Base-by-base conservation (phyloP, 768 basidiomycete genomes). In the Phallus indusiatus region DNA sequence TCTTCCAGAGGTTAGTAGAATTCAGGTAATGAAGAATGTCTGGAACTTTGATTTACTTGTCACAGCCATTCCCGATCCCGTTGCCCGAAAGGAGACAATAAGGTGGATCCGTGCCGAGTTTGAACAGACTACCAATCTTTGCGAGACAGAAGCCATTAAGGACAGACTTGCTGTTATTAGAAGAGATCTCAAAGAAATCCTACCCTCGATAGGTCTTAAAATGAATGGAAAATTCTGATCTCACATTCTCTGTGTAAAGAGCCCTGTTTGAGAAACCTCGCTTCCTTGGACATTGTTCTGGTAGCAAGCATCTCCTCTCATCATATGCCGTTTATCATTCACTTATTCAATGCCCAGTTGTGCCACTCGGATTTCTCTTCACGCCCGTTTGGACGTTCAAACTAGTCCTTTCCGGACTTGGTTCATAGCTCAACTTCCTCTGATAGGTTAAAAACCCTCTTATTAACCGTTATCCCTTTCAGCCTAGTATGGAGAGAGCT, bases 101-200 rank as follows among this genome's bases (percentile, higher is more conserved):
- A 66, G 68, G 20, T 91, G 88, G 86, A 80, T 90, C 69, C 82
- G 89, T 28, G 66, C 72, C 53, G 87, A 90, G 70, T 81, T 90
- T 64, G 84, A 88, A 66, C 74, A 81, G 60, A 83, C 82, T 64
- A 77, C 70, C 60, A 67, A 82, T 65, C 66, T 87, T 46, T 68
- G 74, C 11, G 84, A 90, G 66, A 68, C 74, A 62, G 67, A 64
- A 36, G 64, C 77, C 37, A 84, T 89, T 59, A 82, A 88, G 68
- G 79, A 81, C 65, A 83, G 75, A 61, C 67, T 90, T 47, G 78
- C 76, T 56, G 67, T 76, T 20, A 74, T 74, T 57, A 78, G 76
- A 46, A 76, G 87, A 62, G 87, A 90, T 66, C 71, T 87, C 28
- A 80, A 75, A 54, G 77, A 78, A 61, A 74, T 86, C 60, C 73